Evolutionary conservation across 2,329 filamentous ascomycete species (phyloP).

Genomic region (Colletotrichum destructivum): DNA sequence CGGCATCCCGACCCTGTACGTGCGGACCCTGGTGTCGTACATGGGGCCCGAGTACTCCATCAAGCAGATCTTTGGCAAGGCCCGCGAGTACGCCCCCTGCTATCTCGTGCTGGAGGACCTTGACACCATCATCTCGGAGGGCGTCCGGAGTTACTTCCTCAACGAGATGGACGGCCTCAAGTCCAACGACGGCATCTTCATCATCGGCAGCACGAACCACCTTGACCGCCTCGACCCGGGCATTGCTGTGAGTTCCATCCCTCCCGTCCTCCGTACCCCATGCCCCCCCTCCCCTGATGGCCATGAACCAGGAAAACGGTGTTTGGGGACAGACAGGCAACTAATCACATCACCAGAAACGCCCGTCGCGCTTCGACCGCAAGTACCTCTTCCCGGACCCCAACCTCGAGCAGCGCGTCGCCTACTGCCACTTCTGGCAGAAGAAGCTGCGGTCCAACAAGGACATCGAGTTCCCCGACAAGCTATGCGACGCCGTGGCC

Average conservation of each 20-base stretch:
- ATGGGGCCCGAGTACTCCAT: constrained; percentile 71
- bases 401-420: constrained; percentile 65
- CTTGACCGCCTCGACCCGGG: constrained; percentile 78
- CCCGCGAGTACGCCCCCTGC: constrained; percentile 75
- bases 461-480: constrained; percentile 72
- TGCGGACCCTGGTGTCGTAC: constrained; percentile 66
- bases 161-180: constrained; percentile 81
- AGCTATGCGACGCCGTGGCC: constrained; percentile 71
- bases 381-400: constrained; percentile 77
- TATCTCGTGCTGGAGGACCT: constrained; percentile 81
- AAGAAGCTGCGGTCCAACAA: constrained; percentile 69
- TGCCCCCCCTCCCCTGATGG: too few relatives aligned
- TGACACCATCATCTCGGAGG: constrained; percentile 74
- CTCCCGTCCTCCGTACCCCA: too few relatives aligned
- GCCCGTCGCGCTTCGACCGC: constrained; percentile 76
- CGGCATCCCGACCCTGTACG: constrained; percentile 73
- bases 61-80: constrained; percentile 69
- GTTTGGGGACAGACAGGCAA: background rate
- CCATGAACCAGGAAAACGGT: background rate
- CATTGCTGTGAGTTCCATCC: constrained; percentile 61
- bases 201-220: constrained; percentile 77
- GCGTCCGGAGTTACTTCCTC: constrained; percentile 77
- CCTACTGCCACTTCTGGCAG: constrained; percentile 77
- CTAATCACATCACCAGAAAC: constrained; percentile 59
- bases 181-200: constrained; percentile 79